Conservation (phyloP, 139 green algal genomes). For the Gonium pectorale region DNA sequence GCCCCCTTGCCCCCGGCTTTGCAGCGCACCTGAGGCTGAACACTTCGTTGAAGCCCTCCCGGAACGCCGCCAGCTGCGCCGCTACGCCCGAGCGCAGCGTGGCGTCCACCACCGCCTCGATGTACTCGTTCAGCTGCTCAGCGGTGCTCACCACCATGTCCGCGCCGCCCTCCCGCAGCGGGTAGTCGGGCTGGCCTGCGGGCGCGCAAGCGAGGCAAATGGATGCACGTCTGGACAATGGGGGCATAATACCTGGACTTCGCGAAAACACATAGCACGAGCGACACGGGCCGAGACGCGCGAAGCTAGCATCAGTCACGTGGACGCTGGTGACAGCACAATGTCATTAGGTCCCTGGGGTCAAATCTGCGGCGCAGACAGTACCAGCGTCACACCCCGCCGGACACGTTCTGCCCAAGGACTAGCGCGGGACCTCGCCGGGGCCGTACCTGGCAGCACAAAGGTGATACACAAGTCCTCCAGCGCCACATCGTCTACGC, state of each 20-base stretch:
- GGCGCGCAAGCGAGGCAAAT: no score
- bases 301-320: no score
- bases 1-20: neutral
- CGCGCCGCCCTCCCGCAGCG: constrained; percentile 73
- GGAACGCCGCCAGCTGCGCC: constrained; percentile 84
- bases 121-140: constrained; percentile 83
- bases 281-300: no score
- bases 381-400: no score
- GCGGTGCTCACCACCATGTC: constrained; percentile 73
- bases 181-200: constrained; percentile 75
- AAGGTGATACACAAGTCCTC: constrained; percentile 96
- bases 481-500: constrained; percentile 82
- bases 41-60: constrained; percentile 91
- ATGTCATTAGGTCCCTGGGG: no score
- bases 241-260: no score
- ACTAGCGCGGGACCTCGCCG: no score
- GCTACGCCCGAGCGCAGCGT: constrained; percentile 83
- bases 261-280: no score
- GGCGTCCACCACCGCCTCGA: constrained; percentile 90
- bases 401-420: no score
- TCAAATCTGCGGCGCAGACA: no score
- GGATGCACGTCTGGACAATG: no score
- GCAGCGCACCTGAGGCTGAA: constrained; percentile 20
- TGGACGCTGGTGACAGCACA: no score
- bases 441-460: constrained; percentile 88